phyloP scores from a whole-genome alignment of 2,329 filamentous ascomycete species.

The Venturia aucupariae region DNA sequence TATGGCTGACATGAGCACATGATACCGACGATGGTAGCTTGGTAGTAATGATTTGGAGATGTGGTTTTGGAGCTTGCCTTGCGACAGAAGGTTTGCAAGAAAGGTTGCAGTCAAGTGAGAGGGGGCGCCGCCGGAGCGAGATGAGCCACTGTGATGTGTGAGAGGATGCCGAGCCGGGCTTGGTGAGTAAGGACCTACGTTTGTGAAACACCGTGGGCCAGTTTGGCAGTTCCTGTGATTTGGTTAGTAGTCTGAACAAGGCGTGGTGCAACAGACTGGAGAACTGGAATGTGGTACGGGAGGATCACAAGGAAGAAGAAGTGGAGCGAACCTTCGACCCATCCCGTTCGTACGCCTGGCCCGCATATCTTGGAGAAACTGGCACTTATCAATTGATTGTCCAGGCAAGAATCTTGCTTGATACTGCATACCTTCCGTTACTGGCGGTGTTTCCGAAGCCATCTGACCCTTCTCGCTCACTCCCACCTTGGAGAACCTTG shows the following conservation, averaged over 20 bases:
- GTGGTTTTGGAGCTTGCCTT: constrained; percentile 43
- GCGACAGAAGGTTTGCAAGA: constrained; percentile 44
- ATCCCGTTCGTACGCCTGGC: constrained; percentile 78
- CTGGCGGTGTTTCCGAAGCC: constrained; percentile 72
- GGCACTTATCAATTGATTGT: background rate
- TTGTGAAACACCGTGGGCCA: constrained; percentile 51
- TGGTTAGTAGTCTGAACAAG: background rate
- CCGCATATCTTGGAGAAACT: constrained; percentile 83
- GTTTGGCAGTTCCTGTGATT: constrained; percentile 42
- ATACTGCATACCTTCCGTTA: constrained; percentile 47
- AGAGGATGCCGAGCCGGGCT: background rate
- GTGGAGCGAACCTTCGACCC: constrained; percentile 55
- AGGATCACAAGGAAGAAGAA: background rate
- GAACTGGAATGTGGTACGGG: background rate
- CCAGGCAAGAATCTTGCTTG: background rate
- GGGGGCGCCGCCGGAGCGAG: constrained; percentile 49
- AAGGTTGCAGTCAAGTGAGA: constrained; percentile 51
- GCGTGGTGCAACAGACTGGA: background rate
- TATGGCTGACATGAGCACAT: constrained; percentile 50
- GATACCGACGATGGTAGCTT: constrained; percentile 45
- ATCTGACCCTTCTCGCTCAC: constrained; percentile 38
- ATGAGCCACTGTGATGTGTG: constrained; percentile 40
- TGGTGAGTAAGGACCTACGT: constrained; percentile 34
- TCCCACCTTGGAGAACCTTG: constrained; percentile 50
- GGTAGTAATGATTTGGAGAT: constrained; percentile 46